phyloP scores from a whole-genome alignment of 163 green algal genomes.

The Chlorella variabilis region DNA sequence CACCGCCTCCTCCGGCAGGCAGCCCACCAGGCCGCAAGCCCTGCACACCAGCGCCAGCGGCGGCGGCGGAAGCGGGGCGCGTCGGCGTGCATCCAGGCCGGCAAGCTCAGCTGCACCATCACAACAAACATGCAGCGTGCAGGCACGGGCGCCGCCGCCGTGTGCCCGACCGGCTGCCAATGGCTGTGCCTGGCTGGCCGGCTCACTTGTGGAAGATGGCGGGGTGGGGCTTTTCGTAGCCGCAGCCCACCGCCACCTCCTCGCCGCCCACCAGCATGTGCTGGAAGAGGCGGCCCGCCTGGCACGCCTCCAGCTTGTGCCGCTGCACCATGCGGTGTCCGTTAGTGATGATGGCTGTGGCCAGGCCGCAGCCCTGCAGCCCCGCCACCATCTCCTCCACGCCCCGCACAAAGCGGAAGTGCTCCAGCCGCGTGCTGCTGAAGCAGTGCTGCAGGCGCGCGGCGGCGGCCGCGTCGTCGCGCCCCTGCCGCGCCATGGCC shows the following conservation, averaged over 20 bases:
- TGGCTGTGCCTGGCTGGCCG: no score
- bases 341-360: slow-evolving; percentile 57
- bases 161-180: no score
- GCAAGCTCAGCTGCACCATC: no score
- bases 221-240: slow-evolving; percentile 50
- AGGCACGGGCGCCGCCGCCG: no score
- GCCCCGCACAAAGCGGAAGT: slow-evolving; percentile 32
- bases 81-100: no score
- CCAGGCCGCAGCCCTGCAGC: slow-evolving; percentile 34
- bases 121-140: no score
- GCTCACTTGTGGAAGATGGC: slow-evolving; percentile 48
- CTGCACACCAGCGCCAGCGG: slow-evolving; percentile 24
- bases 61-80: background rate
- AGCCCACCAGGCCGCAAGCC: slow-evolving; percentile 41
- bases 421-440: slow-evolving; percentile 26
- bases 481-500: slow-evolving; percentile 29
- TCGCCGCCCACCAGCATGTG: slow-evolving; percentile 56
- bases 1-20: slow-evolving; percentile 44
- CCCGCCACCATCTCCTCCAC: slow-evolving; percentile 39
- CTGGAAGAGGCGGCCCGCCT: slow-evolving; percentile 37
- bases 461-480: background rate
- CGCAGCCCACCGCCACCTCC: slow-evolving; percentile 41
- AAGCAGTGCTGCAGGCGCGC: slow-evolving; percentile 40
- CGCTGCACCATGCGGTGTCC: slow-evolving; percentile 53
- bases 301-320: slow-evolving; percentile 49